Base-by-base conservation (phyloP, 768 basidiomycete species). In the Amylocystis lapponica region DNA sequence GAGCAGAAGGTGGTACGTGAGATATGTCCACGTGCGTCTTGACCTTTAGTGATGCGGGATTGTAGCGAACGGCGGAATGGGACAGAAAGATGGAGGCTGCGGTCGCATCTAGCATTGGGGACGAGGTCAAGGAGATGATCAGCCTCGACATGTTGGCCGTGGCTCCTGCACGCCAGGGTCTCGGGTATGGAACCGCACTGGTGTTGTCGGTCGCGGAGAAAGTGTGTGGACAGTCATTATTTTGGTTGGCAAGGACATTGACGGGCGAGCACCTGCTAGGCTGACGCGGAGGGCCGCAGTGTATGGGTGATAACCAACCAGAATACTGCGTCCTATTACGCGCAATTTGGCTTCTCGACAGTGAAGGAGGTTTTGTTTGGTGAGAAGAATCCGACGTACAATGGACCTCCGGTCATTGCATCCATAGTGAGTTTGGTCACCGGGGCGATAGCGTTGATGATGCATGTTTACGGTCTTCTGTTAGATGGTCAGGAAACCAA, bases 251-350 rank as follows among this genome's bases (percentile, higher is more conserved):
- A 9, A 16, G 26, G 10, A 4, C 8, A 16, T 20, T 19, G 26
- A 9, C 27, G 13, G n/a, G 21, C 20, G 5, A 6, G 12, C 11
- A 8, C 19, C 14, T 21, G 26, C 14, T 19, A 57, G 53, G 46
- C 45, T 5, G 55, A 57, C 27, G 17, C 30, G 1, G 40, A 46
- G 13, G 42, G 37, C 3, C 47, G 33, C 30, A 34, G 36, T 17
- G 32, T 40, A 3, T 50, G 45, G 49, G 33, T 56, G 12, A 26
- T 46, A 3, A 43, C 48, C 12, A 45, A 46, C 27, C 41, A 45
- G 13, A 40, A 51, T 39, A 44, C 39, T 2, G 39, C 5, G 13
- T 57, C 52, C 33, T 57, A 52, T 27, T 48, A 51, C n/a, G 16
- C 27, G 1, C n/a, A n/a, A n/a, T 29, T 50, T 5, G 50, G 55